Base-by-base conservation (phyloP, 768 basidiomycete genomes). In the Phlegmacium glaucopus region DNA sequence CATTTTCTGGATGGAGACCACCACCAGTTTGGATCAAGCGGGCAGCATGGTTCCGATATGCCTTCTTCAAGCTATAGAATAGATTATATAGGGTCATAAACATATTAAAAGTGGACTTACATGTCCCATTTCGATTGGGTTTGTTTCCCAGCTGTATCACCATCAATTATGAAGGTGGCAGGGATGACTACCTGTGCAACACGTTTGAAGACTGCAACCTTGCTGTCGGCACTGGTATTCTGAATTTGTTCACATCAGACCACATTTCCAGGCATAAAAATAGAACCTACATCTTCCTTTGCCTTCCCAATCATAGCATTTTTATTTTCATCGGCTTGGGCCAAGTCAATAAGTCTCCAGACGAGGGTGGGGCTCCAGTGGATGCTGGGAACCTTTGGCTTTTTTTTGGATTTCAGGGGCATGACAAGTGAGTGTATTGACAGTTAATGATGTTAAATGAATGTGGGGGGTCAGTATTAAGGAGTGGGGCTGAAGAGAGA, bases 21-120 rank as follows among this genome's bases (percentile, higher is more conserved):
- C 45, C 50, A 4, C 50, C 50, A n/a, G 50, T 51, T 29, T 51
- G 44, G 10, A 30, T 44, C 9, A 47, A 41, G 6, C 39, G 12
- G 15, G 39, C 43, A 12, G 22, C 26, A 5, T 51, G 39, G 25
- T 41, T 47, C 32, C 45, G 45, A 45, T 47, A 51, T 2, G 17
- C 12, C n/a, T 10, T 26, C 11, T 47, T 41, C n/a, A 51, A 22
- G 26, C 50, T 51, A 30, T n/a, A 43, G 5, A 45, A 15, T 18
- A 10, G n/a, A 25, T 9, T 9, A 18, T 9, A 9, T 28, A 25
- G 28, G 9, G 6, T 46, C 4, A 35, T 4, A 9, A 35, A 7
- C 22, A 16, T 5, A 22, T 11, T 17, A 15, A 34, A 29, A 47
- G 17, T 7, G 2, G 4, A 51, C 40, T 6, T 25, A 42, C 45